A percentile compares a stretch with the other conserved stretches of the same genome.
phyloP scores from a whole-genome alignment of 306 rosid genomes.

The Mimosa pudica region DNA sequence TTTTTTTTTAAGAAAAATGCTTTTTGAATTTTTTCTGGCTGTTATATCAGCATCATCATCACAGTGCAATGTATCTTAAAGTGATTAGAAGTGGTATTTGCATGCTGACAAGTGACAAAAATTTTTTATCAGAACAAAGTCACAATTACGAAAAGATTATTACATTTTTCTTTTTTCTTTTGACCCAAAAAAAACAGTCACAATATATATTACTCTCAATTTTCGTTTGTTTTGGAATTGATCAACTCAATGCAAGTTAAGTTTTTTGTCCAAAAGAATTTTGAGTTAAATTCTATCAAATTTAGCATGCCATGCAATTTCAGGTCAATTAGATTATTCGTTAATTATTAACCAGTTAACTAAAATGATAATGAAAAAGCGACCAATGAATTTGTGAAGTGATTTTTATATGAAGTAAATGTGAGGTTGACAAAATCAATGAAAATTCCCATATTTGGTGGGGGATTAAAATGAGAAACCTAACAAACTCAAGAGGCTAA shows the following conservation, averaged over 20 bases:
- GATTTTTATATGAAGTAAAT: not conserved
- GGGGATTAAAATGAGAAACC: not conserved
- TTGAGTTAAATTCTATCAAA: not conserved
- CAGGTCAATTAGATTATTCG: not conserved
- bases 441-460: not conserved
- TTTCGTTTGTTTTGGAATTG: not conserved
- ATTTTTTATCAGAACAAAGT: no score
- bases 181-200: not conserved
- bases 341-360: not conserved
- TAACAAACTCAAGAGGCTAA: not conserved
- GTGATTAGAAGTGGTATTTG: not conserved
- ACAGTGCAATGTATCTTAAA: not conserved
- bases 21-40: not conserved
- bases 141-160: not conserved
- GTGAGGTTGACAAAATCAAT: not conserved
- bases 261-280: not conserved
- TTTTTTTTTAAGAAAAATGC: not conserved
- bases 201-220: not conserved
- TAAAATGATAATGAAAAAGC: not conserved
- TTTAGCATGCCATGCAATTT: not conserved
- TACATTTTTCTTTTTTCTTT: not conserved
- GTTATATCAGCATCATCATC: not conserved
- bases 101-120: not conserved
- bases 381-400: not conserved
- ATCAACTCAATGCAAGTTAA: not conserved